phyloP scores from a whole-genome alignment of 169 alveolate species.

The Cryptosporidium viatorum region DNA sequence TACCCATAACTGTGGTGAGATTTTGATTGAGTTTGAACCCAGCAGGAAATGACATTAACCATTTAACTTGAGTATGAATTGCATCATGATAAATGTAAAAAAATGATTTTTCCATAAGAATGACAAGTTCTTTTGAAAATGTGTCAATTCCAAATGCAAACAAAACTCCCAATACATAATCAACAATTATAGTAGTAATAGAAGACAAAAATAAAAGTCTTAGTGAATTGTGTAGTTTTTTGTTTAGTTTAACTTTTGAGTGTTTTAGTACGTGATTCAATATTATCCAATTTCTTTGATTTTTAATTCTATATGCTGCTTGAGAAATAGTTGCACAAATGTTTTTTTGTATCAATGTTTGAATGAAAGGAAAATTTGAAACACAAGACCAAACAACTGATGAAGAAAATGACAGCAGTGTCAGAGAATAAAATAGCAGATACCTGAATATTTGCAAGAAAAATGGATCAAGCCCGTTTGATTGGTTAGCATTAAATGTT shows the following conservation, averaged over 20 bases:
- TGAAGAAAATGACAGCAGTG: conserved; percentile 23
- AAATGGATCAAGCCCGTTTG: conserved; percentile 18
- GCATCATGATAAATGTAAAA: conserved; percentile 66
- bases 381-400: conserved; percentile 23
- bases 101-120: conserved; percentile 45
- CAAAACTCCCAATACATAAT: conserved; percentile 46
- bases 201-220: conserved; percentile 32
- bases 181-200: conserved; percentile 42
- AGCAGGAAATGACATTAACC: conserved; percentile 72
- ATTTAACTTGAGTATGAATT: conserved; percentile 64
- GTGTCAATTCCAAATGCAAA: conserved; percentile 46
- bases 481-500: not conserved
- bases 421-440: conserved; percentile 32
- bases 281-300: conserved; percentile 67
- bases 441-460: conserved; percentile 41
- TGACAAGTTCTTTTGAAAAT: conserved; percentile 47
- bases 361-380: conserved; percentile 45
- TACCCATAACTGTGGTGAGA: conserved; percentile 54
- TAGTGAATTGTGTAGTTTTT: conserved; percentile 21
- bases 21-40: conserved; percentile 53
- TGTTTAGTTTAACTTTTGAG: conserved; percentile 4
- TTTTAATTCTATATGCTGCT: conserved; percentile 50
- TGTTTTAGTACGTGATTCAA: conserved; percentile 11
- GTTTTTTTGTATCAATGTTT: conserved; percentile 47
- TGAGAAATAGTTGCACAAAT: conserved; percentile 51